phyloP scores from a whole-genome alignment of 495 filamentous ascomycete genomes.

The Trichodelitschia bisporula region DNA sequence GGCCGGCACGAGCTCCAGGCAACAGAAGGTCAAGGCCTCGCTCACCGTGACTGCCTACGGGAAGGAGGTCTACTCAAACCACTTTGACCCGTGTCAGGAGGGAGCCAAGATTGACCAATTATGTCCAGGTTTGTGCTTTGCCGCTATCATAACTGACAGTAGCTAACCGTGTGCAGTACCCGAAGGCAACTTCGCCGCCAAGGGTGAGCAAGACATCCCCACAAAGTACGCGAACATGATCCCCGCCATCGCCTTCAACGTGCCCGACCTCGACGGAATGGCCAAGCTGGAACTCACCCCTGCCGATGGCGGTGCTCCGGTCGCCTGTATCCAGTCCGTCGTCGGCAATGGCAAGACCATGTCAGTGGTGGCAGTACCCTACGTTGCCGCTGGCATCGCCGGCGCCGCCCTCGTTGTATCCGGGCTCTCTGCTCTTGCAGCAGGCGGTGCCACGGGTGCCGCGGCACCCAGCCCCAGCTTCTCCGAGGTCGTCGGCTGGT shows the following conservation, averaged over 20 bases:
- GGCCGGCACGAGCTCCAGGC: conserved; percentile 43
- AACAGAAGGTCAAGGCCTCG: conserved; percentile 59
- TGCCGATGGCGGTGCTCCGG: conserved; percentile 23
- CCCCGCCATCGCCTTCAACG: conserved; percentile 69
- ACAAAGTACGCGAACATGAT: conserved; percentile 43
- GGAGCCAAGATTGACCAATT: conserved; percentile 40
- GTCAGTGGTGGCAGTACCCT: conserved; percentile 49
- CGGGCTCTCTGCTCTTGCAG: conserved; percentile 45
- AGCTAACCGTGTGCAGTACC: no score
- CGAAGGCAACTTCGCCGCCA: conserved; percentile 43
- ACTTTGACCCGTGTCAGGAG: conserved; percentile 57
- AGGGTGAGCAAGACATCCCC: conserved; percentile 44
- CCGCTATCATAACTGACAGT: conserved; percentile 1
- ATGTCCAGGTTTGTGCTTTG: conserved; percentile 51
- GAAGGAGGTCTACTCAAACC: conserved; percentile 49
- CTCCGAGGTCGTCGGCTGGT: conserved; percentile 65
- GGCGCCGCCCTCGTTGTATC: conserved; percentile 56
- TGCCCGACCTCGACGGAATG: conserved; percentile 77
- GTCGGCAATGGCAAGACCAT: conserved; percentile 75
- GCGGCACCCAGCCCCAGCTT: conserved; percentile 61
- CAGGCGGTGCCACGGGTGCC: conserved; percentile 32
- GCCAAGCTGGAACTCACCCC: conserved; percentile 55
- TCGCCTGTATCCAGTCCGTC: conserved; percentile 65
- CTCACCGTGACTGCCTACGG: conserved; percentile 74
- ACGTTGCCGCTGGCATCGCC: conserved; percentile 69